Evolutionary conservation across 192 early-diverging fungal genomes (phyloP).

Genomic region (Linnemannia schmuckeri): DNA sequence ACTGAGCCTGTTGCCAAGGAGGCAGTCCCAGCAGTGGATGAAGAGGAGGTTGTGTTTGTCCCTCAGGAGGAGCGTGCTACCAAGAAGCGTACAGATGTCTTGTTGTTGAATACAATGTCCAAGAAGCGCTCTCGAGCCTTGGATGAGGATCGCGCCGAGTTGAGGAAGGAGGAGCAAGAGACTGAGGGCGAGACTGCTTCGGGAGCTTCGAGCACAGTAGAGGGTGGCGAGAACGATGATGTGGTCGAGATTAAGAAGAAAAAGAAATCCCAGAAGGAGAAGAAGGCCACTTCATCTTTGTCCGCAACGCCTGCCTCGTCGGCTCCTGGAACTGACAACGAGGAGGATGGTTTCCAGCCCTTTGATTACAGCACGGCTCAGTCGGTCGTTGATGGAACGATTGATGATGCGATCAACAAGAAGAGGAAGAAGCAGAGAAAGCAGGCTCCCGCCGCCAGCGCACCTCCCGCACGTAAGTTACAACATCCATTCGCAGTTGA

Average conservation of each 20-base stretch:
- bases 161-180: background rate
- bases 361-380: constrained; percentile 48
- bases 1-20: background rate
- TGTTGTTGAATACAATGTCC: constrained; percentile 33
- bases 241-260: constrained; percentile 22
- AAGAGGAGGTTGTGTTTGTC: constrained; percentile 35
- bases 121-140: constrained; percentile 49
- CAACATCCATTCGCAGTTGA: background rate
- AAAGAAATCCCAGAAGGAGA: constrained; percentile 27
- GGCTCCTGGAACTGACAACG: constrained; percentile 8
- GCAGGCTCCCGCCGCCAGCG: constrained; percentile 1
- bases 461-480: constrained; percentile 31
- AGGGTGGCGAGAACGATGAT: background rate
- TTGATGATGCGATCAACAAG: constrained; percentile 21
- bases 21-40: background rate
- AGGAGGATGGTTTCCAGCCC: constrained; percentile 30
- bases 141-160: constrained; percentile 49
- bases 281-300: constrained; percentile 3
- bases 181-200: background rate
- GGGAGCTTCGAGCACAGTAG: background rate
- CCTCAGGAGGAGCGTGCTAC: constrained; percentile 36
- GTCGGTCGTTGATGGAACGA: constrained; percentile 42
- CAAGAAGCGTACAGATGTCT: constrained; percentile 52
- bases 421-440: constrained; percentile 32
- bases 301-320: constrained; percentile 14